These are phyloP conservation scores for Crotalaria pallida DNA, from an alignment of 306 rosid species.

Conservation along the genomic window DNA sequence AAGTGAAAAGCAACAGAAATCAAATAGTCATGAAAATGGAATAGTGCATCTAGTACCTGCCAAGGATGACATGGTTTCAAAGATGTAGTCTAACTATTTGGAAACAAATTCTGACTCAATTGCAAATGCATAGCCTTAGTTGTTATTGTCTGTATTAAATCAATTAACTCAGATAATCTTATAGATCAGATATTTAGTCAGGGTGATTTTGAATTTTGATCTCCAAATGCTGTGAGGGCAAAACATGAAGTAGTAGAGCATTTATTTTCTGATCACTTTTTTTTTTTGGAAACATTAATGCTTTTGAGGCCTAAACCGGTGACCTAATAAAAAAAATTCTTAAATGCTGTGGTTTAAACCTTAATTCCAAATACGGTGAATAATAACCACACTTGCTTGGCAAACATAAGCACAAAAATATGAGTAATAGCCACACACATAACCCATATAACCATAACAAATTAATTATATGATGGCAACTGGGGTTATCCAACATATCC, in stretches of 20 bases:
- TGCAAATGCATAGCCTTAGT: slow-evolving; percentile 36
- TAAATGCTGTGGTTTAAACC: background rate
- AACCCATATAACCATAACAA: background rate
- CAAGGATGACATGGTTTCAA: slow-evolving; percentile 63
- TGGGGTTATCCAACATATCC: slow-evolving; percentile 10
- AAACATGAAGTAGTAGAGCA: background rate
- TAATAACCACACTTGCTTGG: too few relatives aligned
- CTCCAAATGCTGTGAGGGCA: background rate
- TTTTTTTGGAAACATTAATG: too few relatives aligned
- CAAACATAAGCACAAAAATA: too few relatives aligned
- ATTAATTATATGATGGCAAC: background rate
- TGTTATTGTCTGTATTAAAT: background rate
- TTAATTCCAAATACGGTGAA: background rate
- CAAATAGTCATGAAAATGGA: slow-evolving; percentile 49
- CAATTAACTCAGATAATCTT: slow-evolving; percentile 17
- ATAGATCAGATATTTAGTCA: slow-evolving; percentile 7
- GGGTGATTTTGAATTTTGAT: background rate
- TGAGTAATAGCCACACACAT: too few relatives aligned
- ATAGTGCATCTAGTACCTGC: slow-evolving; percentile 43
- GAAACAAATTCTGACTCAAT: slow-evolving; percentile 40
- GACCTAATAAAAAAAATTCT: too few relatives aligned
- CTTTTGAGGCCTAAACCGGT: too few relatives aligned
- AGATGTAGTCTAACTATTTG: slow-evolving; percentile 49
- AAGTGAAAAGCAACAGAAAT: slow-evolving; percentile 40
- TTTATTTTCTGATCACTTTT: background rate